Base-by-base conservation (phyloP, 345 rosid genomes). In the Syzygium jambos region DNA sequence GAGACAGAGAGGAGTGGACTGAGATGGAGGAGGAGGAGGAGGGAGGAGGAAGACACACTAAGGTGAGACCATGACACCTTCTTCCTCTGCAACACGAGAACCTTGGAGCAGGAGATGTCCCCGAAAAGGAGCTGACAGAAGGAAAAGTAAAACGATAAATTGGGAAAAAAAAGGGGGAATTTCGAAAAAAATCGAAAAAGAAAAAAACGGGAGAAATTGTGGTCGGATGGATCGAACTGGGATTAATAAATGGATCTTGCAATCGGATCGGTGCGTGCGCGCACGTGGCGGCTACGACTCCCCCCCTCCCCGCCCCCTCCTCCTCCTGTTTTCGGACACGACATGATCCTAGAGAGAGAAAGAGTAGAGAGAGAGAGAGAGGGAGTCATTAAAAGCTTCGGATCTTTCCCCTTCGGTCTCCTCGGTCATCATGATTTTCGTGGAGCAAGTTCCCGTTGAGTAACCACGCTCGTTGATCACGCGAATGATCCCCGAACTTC, bases 1-100 rank as follows among this genome's bases (percentile, higher is more conserved):
- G 51, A 78, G 80, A 89, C 56, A 55, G 68, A 80, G 87, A 78
- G 84, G 17, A 84, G 87, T 85, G 90, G 90, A 89, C 87, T 85
- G 86, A 77, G 85, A 89, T 49, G 22, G 68, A 59, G 59, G 46
- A 80, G 30, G 9, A 51, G 88, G 0, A 11, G 13, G 25, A 56
- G 3, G 83, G 21, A 9, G 85, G 55, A 10, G 7, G 55, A 51
- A 52, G 17, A 15, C 34, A 49, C 38, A 84, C 85, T 84, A 30
- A 84, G 54, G 25, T 84, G 56, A n/a, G 85, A 84, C 85, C 54
- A 84, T 1, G 57, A 84, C 25, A 43, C 46, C 83, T 17, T 27
- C 41, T 7, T 1, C 14, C 1, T 0, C 56, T 9, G 55, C 56
- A 49, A 30, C 85, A 8, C 53, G 38, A n/a, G 55, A 84, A 52